Percentiles rank a stretch among this genome's conserved stretches.
These are phyloP conservation scores for Sedum album DNA, from an alignment of 164 flowering plant species.

Conservation along the genomic window DNA sequence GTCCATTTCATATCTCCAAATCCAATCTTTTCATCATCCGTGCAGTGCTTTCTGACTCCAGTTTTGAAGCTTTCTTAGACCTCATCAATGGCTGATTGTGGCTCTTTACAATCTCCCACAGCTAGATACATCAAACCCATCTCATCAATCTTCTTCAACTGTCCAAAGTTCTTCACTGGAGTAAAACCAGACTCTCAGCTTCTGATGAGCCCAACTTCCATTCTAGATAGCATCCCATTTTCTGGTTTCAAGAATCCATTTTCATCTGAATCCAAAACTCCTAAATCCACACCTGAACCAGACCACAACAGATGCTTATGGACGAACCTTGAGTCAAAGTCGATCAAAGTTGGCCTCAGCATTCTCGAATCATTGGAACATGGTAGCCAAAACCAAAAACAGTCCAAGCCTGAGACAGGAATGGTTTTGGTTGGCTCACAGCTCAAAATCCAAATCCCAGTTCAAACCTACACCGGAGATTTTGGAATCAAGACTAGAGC, in stretches of 20 bases:
- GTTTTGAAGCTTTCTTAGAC: neutral
- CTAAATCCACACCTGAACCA: slow-evolving; percentile 24
- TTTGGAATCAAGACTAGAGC: slow-evolving; percentile 43
- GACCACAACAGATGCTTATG: slow-evolving; percentile 27
- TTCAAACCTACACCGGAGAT: slow-evolving; percentile 32
- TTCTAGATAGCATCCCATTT: slow-evolving; percentile 53
- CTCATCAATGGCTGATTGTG: slow-evolving; percentile 34
- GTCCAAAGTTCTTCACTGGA: slow-evolving; percentile 48
- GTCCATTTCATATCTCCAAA: slow-evolving; percentile 1
- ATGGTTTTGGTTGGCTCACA: slow-evolving; percentile 70
- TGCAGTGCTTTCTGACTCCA: neutral
- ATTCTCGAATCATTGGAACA: slow-evolving; percentile 53
- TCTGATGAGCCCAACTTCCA: slow-evolving; percentile 85
- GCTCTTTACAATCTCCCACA: slow-evolving; percentile 25
- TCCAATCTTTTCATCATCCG: neutral
- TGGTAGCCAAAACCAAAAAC: slow-evolving; percentile 18
- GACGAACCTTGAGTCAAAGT: slow-evolving; percentile 24
- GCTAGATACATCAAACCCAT: slow-evolving; percentile 23
- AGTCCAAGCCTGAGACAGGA: slow-evolving; percentile 30
- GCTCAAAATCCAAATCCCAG: slow-evolving; percentile 62
- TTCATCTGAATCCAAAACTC: slow-evolving; percentile 22
- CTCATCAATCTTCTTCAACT: slow-evolving; percentile 42
- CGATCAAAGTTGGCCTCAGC: slow-evolving; percentile 53
- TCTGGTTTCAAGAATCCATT: slow-evolving; percentile 36
- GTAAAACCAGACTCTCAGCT: slow-evolving; percentile 33